phyloP scores from a whole-genome alignment of 495 filamentous ascomycete species.

The Neurospora pannonica region DNA sequence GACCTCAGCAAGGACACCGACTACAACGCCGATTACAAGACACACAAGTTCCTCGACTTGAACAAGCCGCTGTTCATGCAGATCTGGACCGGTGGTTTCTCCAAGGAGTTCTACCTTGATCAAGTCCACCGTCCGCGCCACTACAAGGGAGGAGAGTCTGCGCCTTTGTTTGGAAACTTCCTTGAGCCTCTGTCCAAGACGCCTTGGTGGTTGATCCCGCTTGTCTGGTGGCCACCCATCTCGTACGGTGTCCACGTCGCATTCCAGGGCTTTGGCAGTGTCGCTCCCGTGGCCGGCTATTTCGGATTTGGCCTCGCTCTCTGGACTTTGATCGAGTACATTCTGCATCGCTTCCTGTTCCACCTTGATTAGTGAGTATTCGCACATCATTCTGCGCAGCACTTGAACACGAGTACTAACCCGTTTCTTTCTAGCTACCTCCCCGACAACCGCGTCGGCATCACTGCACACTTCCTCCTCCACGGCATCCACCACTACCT shows the following conservation, averaged over 20 bases:
- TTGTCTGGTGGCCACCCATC: conserved; percentile 77
- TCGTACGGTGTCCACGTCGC: conserved; percentile 65
- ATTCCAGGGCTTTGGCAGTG: conserved; percentile 39
- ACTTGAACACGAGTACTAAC: conserved; percentile 8
- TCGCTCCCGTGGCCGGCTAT: conserved; percentile 37
- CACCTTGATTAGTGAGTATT: conserved; percentile 76
- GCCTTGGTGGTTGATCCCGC: conserved; percentile 82
- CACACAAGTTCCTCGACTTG: conserved; percentile 89
- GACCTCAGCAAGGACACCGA: conserved; percentile 85
- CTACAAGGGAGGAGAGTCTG: conserved; percentile 85
- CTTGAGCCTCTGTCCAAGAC: conserved; percentile 91
- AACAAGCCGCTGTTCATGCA: conserved; percentile 78
- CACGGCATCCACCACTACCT: conserved; percentile 98
- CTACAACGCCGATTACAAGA: conserved; percentile 59
- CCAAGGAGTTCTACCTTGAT: conserved; percentile 87
- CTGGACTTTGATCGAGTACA: conserved; percentile 90
- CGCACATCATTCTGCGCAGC: not conserved
- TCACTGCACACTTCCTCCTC: conserved; percentile 86
- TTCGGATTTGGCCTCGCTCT: conserved; percentile 58
- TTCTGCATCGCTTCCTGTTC: conserved; percentile 85
- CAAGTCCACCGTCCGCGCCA: conserved; percentile 93
- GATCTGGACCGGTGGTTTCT: conserved; percentile 81
- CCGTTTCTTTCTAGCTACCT: conserved; percentile 49
- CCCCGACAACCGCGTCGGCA: conserved; percentile 81
- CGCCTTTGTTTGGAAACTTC: conserved; percentile 95